phyloP scores from a whole-genome alignment of 2,329 filamentous ascomycete species.

The Aspergillus pseudoterreus region DNA sequence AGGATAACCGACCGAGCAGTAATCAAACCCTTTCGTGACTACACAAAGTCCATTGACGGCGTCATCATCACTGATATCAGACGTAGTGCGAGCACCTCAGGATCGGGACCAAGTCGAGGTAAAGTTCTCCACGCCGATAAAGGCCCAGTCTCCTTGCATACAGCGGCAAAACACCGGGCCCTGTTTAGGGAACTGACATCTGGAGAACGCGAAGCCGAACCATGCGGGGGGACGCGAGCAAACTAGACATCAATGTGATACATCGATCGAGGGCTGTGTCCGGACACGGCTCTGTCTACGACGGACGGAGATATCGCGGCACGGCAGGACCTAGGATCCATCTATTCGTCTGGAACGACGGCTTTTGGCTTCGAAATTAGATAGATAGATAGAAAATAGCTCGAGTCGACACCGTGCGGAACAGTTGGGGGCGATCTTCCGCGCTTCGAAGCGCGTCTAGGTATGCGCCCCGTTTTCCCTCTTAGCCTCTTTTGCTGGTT shows the following conservation, averaged over 20 bases:
- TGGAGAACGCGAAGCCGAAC: not conserved
- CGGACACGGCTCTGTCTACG: no score
- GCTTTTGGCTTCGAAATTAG: not conserved
- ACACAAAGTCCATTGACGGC: no score
- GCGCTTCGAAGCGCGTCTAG: constrained; percentile 1
- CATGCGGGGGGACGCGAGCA: not conserved
- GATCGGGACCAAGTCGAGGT: no score
- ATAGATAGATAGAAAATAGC: not conserved
- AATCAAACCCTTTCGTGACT: no score
- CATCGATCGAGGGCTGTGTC: not conserved
- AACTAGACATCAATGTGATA: not conserved
- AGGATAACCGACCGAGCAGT: no score
- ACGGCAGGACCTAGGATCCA: no score
- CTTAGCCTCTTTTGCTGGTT: not conserved
- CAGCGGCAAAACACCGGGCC: not conserved
- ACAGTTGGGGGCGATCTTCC: not conserved
- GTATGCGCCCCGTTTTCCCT: not conserved
- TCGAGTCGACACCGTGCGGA: not conserved
- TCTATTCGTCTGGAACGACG: not conserved
- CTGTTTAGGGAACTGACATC: not conserved
- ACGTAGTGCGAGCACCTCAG: no score
- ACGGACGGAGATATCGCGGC: no score
- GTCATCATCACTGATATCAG: no score
- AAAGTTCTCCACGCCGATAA: not conserved
- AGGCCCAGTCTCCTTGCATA: not conserved